Base-by-base conservation (phyloP, 169 alveolate species). In the Babesia sp. region DNA sequence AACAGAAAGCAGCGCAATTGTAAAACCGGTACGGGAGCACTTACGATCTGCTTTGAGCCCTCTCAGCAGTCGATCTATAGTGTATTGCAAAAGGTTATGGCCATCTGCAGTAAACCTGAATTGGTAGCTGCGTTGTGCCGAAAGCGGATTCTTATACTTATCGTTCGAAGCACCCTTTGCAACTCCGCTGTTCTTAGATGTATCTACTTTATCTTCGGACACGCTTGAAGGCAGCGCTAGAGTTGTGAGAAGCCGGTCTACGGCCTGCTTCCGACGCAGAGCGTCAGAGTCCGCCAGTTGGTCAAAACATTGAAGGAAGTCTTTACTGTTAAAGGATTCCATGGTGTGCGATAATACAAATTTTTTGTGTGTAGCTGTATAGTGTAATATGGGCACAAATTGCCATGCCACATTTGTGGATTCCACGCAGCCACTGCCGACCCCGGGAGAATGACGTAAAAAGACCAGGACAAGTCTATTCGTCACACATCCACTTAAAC, bases 61-160 rank as follows among this genome's bases (percentile, higher is more conserved):
- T 16, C 56, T 54, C 18, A 78, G 22, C 22, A 78, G 75, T 22
- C 86, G 45, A 20, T 78, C 86, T 44, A 78, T 36, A 4, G 86
- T 68, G 75, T 78, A 78, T 69, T 78, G 86, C 46, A 78, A 55
- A 2, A 50, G 33, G 26, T 36, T 64, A 53, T 78, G 36, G 20
- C 58, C 81, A 11, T 69, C 29, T 3, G 20, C 64, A 1, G 74
- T 44, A 44, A 58, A 64, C 57, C 42, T 68, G 36, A 61, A 78
- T 66, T 34, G 31, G 64, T 78, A 78, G 2, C 44, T 59, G 51
- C 86, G 61, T 6, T 78, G 50, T 14, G 42, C 36, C 8, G 77
- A 72, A 1, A 72, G 73, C 34, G 83, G 83, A 37, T 64, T 45
- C 63, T 9, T 45, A 48, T 26, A 46, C 42, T 60, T 37, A 7